These are phyloP conservation scores for Lippia alba DNA, from an alignment of 305 asterid species.

Conservation along the genomic window DNA sequence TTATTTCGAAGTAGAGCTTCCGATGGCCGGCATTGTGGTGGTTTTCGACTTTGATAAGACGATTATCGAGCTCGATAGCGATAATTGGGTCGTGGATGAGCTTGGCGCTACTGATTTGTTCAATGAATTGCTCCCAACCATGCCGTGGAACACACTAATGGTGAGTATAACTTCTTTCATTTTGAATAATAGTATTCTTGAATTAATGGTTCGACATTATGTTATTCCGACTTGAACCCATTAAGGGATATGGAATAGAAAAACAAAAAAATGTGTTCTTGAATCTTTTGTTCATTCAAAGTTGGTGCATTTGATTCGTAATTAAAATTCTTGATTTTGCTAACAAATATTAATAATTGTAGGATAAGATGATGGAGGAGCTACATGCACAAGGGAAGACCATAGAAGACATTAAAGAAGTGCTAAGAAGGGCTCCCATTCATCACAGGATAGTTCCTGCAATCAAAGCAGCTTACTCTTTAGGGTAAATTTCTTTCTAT, in stretches of 20 bases:
- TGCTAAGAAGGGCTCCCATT: conserved; percentile 53
- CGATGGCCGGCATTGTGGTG: conserved; percentile 64
- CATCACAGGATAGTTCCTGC: conserved; percentile 68
- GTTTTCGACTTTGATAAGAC: conserved; percentile 89
- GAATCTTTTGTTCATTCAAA: no score
- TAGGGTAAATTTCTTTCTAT: conserved; percentile 51
- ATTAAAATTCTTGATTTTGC: neutral
- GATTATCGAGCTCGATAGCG: conserved; percentile 77
- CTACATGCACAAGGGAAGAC: conserved; percentile 63
- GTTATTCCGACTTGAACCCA: no score
- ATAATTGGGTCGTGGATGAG: conserved; percentile 86
- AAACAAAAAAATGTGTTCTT: no score
- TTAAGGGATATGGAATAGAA: no score
- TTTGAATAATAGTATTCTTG: neutral
- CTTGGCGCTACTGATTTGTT: conserved; percentile 70
- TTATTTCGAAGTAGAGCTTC: neutral
- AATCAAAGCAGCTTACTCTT: conserved; percentile 59
- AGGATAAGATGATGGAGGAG: conserved; percentile 76
- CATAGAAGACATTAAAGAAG: conserved; percentile 62
- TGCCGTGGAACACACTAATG: conserved; percentile 89
- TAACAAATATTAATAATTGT: conserved; percentile 3
- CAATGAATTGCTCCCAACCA: conserved; percentile 71
- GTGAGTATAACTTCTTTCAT: conserved; percentile 31
- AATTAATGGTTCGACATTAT: neutral
- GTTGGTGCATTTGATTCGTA: neutral